A percentile compares a stretch with the other conserved stretches of the same genome.
phyloP scores from a whole-genome alignment of 2,329 filamentous ascomycete species.

The Colletotrichum zoysiae region DNA sequence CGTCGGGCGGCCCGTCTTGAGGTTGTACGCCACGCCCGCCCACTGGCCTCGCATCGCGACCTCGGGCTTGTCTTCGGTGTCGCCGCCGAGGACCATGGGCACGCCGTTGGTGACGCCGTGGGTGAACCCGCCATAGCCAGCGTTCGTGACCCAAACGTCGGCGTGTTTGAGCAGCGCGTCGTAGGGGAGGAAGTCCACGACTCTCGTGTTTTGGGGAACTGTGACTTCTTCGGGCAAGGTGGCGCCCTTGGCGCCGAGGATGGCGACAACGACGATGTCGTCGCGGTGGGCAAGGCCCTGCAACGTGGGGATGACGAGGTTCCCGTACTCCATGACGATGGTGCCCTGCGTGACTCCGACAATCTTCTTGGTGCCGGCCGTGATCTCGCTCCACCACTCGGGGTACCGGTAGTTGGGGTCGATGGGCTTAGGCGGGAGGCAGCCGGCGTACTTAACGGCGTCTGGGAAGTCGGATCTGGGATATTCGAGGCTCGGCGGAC shows the following conservation, averaged over 20 bases:
- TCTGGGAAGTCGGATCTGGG: constrained; percentile 52
- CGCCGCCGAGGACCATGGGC: constrained; percentile 61
- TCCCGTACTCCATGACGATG: constrained; percentile 52
- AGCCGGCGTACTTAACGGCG: constrained; percentile 59
- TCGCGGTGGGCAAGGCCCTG: constrained; percentile 54
- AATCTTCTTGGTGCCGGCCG: constrained; percentile 52
- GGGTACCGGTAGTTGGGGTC: constrained; percentile 52
- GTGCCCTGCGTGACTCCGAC: constrained; percentile 64
- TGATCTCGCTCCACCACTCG: constrained; percentile 60
- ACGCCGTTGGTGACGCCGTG: constrained; percentile 60
- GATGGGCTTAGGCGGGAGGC: constrained; percentile 51
- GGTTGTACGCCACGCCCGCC: constrained; percentile 60
- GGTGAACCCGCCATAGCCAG: constrained; percentile 61
- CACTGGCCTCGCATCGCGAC: constrained; percentile 56
- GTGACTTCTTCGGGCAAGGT: constrained; percentile 45
- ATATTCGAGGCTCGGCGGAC: constrained; percentile 56
- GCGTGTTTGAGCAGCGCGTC: constrained; percentile 58
- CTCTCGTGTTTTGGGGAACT: constrained; percentile 57
- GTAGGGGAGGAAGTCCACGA: constrained; percentile 63
- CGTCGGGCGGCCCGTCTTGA: constrained; percentile 52
- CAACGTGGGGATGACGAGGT: constrained; percentile 61
- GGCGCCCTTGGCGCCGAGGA: constrained; percentile 48
- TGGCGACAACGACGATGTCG: constrained; percentile 53
- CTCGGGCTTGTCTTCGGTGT: constrained; percentile 57
- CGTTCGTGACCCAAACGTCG: constrained; percentile 62